These are phyloP conservation scores for Kuraishia floccosa DNA, from an alignment of 805 yeast genomes.

Conservation along the genomic window DNA sequence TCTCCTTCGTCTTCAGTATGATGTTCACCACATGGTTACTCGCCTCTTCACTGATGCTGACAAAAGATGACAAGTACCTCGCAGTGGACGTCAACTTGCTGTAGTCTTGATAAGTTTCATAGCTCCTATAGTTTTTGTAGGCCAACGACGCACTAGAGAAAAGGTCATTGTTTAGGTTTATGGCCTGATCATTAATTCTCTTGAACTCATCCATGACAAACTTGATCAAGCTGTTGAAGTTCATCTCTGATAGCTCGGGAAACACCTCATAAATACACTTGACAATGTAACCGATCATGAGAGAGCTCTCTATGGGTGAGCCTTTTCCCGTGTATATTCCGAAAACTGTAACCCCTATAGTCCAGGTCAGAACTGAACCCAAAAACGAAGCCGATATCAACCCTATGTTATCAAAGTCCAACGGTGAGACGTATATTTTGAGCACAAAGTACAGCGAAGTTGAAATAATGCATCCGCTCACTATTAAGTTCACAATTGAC, in stretches of 20 bases:
- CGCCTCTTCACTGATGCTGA: background rate
- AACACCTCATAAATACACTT: constrained; percentile 89
- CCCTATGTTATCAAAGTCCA: constrained; percentile 50
- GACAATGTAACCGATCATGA: constrained; percentile 83
- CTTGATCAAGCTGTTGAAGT: constrained; percentile 18
- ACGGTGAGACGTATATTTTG: constrained; percentile 72
- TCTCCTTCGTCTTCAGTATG: constrained; percentile 7
- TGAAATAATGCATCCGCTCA: constrained; percentile 67
- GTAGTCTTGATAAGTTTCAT: too few species aligned
- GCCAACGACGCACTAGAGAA: constrained; percentile 20
- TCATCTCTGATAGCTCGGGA: constrained; percentile 63
- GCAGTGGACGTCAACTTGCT: constrained; percentile 1
- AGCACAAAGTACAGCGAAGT: constrained; percentile 69
- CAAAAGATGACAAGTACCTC: background rate
- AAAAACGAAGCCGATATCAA: constrained; percentile 68
- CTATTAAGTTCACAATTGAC: constrained; percentile 62
- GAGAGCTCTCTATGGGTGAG: constrained; percentile 80
- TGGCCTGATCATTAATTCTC: constrained; percentile 20
- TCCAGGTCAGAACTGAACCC: constrained; percentile 75
- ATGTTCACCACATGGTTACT: background rate
- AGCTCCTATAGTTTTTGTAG: constrained; percentile 9
- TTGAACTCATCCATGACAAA: constrained; percentile 22
- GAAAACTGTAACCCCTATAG: constrained; percentile 62
- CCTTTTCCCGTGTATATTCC: constrained; percentile 82
- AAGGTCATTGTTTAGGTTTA: constrained; percentile 16